Conservation (phyloP, 179 eudicot genomes). For the Silene coronaria region DNA sequence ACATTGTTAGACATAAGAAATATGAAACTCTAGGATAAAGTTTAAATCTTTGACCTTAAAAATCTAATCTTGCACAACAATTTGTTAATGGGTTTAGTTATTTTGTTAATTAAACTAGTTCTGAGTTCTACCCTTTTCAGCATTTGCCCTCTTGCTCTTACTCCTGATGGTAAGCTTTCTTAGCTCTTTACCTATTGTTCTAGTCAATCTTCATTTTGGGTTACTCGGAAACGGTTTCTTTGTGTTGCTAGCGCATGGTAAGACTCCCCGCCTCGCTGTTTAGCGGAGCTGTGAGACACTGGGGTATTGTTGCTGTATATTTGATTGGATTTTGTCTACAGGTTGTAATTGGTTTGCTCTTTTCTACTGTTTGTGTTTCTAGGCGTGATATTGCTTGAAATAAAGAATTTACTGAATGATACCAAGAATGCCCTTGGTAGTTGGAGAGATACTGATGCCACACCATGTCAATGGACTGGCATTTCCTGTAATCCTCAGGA, state of each 20-base stretch:
- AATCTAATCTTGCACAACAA: constrained; percentile 26
- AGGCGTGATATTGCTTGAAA: constrained; percentile 76
- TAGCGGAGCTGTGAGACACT: too few species aligned
- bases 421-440: constrained; percentile 56
- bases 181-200: not conserved
- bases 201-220: too few species aligned
- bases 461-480: constrained; percentile 95
- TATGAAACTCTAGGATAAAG: not conserved
- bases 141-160: constrained; percentile 49
- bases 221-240: too few species aligned
- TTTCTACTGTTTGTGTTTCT: constrained; percentile 16
- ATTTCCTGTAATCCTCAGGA: constrained; percentile 61
- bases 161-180: constrained; percentile 59
- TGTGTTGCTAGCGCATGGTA: too few species aligned
- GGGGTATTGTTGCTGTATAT: not conserved
- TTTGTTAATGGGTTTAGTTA: constrained; percentile 40
- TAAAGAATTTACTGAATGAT: constrained; percentile 68
- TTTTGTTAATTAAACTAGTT: constrained; percentile 36
- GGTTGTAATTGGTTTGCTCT: not conserved
- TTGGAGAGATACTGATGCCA: constrained; percentile 70
- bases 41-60: not conserved
- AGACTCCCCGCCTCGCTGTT: too few species aligned
- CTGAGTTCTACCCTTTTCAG: constrained; percentile 48
- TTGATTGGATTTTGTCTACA: not conserved
- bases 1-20: not conserved